A percentile compares a stretch with the other conserved stretches of the same genome.
These are phyloP conservation scores for Brassica rapa DNA, from an alignment of 345 rosid species.

Conservation along the genomic window DNA sequence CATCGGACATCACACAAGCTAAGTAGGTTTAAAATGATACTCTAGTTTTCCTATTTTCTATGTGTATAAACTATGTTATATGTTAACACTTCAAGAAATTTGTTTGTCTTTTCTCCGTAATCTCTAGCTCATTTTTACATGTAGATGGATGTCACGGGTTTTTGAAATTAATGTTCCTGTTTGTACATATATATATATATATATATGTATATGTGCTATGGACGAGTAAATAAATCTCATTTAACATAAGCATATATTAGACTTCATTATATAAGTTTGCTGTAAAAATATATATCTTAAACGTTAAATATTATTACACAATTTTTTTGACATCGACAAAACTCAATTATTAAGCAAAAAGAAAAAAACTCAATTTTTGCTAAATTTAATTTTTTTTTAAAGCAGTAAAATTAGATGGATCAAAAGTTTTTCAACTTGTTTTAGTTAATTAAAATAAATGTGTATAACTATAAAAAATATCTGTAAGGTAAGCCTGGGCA, in stretches of 20 bases:
- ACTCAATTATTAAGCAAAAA: neutral
- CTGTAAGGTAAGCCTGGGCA: neutral
- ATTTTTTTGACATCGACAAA: neutral
- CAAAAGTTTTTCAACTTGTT: neutral
- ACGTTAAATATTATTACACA: neutral
- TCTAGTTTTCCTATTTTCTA: neutral
- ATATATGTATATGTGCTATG: no score
- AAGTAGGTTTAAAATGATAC: neutral
- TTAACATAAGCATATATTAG: no score
- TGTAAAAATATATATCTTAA: neutral
- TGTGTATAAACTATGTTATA: conserved; percentile 21
- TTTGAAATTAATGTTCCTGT: neutral
- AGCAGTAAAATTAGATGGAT: neutral
- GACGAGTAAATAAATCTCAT: no score
- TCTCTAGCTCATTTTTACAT: neutral
- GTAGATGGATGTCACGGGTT: conserved; percentile 12
- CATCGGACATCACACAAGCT: conserved; percentile 20
- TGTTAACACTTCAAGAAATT: neutral
- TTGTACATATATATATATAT: neutral
- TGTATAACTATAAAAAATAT: neutral
- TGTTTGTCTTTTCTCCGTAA: neutral
- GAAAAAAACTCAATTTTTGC: no score
- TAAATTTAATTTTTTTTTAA: neutral
- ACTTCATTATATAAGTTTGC: neutral
- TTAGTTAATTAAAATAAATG: neutral